Conservation (phyloP, 805 yeast genomes). For the Cyberlindnera mycetangii region DNA sequence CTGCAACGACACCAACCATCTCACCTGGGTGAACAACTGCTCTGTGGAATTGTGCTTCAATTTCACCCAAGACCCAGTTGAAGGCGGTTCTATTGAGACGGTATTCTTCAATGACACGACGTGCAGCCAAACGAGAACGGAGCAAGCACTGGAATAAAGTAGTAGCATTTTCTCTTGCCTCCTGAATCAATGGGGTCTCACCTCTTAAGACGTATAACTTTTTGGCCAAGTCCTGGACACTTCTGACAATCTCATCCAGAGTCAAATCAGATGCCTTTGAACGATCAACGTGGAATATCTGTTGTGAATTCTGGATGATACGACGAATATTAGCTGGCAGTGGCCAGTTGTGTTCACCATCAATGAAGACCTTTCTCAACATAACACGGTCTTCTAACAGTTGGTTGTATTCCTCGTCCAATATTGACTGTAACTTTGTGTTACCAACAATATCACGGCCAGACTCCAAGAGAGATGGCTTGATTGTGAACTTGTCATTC, state of each 20-base stretch:
- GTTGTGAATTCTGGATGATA: constrained; percentile 93
- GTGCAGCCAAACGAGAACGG: constrained; percentile 87
- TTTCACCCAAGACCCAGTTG: constrained; percentile 94
- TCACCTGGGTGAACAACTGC: constrained; percentile 95
- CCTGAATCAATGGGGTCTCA: constrained; percentile 61
- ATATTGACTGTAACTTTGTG: constrained; percentile 69
- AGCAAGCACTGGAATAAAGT: constrained; percentile 85
- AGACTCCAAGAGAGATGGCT: constrained; percentile 76
- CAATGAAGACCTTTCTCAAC: constrained; percentile 80
- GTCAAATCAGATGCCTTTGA: constrained; percentile 87
- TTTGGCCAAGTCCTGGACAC: constrained; percentile 66
- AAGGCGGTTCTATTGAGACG: constrained; percentile 81
- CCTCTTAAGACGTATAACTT: constrained; percentile 82
- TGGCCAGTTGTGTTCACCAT: constrained; percentile 97
- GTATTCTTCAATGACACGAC: constrained; percentile 90
- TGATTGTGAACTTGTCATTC: constrained; percentile 58
- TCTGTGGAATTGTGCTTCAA: constrained; percentile 89
- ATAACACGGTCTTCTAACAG: constrained; percentile 72
- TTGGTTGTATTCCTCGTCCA: constrained; percentile 85
- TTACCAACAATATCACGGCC: constrained; percentile 92
- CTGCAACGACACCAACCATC: constrained; percentile 97
- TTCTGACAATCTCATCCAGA: constrained; percentile 70
- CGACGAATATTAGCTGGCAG: constrained; percentile 96
- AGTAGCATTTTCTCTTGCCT: constrained; percentile 93
- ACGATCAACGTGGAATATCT: constrained; percentile 91